Evolutionary conservation across 108 stramenopile genomes (phyloP).

Genomic region (Nannochloropsis oceanica): DNA sequence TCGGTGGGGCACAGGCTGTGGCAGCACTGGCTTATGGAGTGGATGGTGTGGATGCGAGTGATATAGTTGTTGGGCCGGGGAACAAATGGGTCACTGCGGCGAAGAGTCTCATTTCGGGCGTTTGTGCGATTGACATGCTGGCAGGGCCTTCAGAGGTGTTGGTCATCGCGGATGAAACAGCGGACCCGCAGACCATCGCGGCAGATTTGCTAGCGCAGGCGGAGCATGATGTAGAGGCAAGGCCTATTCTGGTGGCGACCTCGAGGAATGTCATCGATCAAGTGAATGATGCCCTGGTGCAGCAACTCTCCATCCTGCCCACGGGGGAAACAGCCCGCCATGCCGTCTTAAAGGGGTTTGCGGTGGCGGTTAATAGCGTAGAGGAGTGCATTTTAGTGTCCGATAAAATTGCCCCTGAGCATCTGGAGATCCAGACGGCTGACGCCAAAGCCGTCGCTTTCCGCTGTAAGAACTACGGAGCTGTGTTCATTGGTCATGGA

Average conservation of each 20-base stretch:
- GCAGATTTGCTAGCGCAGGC: conserved; percentile 96
- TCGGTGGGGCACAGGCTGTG: conserved; percentile 90
- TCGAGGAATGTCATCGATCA: conserved; percentile 42
- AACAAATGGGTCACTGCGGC: conserved; percentile 99
- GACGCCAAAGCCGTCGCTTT: conserved; percentile 54
- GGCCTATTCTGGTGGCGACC: conserved; percentile 67
- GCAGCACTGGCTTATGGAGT: conserved; percentile 82
- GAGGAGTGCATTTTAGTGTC: conserved; percentile 66
- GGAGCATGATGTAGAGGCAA: conserved; percentile 93
- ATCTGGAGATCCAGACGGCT: conserved; percentile 85
- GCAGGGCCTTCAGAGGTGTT: conserved; percentile 95
- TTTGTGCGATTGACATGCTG: conserved; percentile 96
- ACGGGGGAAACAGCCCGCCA: conserved; percentile 31
- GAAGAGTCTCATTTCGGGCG: conserved; percentile 73
- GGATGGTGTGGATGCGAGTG: conserved; percentile 56
- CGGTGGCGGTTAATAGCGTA: conserved; percentile 43
- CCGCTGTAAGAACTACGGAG: conserved; percentile 75
- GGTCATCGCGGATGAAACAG: conserved; percentile 83
- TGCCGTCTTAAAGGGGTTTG: conserved; percentile 50
- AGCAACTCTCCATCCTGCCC: conserved; percentile 42
- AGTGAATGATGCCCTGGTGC: conserved; percentile 47
- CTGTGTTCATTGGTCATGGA: conserved; percentile 77
- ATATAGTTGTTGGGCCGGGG: conserved; percentile 96
- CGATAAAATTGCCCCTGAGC: conserved; percentile 87
- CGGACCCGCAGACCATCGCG: conserved; percentile 74